Base-by-base conservation (phyloP, 805 yeast genomes). In the Suhomyces sp. region DNA sequence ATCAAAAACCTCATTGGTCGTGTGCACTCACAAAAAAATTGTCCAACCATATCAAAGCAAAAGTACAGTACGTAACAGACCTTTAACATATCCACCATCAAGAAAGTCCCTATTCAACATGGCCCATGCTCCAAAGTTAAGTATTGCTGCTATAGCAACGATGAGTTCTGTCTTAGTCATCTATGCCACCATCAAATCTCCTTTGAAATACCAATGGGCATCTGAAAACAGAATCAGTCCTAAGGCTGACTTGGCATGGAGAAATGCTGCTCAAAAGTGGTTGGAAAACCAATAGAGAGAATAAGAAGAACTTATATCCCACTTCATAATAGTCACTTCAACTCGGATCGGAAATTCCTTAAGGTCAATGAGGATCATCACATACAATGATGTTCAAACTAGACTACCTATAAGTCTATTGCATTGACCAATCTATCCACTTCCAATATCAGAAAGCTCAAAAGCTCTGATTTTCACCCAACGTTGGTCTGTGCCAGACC, bases 231-330 rank as follows among this genome's bases (percentile, higher is more conserved):
- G 71, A 54, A 46, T 66, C 36, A 63, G 69, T 44, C 74, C 74
- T 22, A 68, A 68, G 53, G 72, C 72, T 30, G 74, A 68, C 40
- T 61, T 66, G 43, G 70, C 74, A 12, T 68, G 71, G 70, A 68
- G 74, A 61, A 65, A 59, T 43, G 67, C 68, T 33, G 65, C 72
- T 31, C 63, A 62, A 38, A 58, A 63, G 45, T 68, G 74, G 74
- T 57, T 68, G 39, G 69, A 68, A 29, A 42, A 43, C 39, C 29
- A 26, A 16, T 26, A 28, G n/a, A 28, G 16, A 17, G 14, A n/a
- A n/a, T n/a, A n/a, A n/a, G n/a, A n/a, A n/a, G n/a, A n/a, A n/a
- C n/a, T n/a, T n/a, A n/a, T n/a, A n/a, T n/a, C n/a, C n/a, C n/a
- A n/a, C n/a, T n/a, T n/a, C n/a, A n/a, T n/a, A n/a, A n/a, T n/a